phyloP scores from a whole-genome alignment of 768 basidiomycete species.

The Leccinum sublutescens region DNA sequence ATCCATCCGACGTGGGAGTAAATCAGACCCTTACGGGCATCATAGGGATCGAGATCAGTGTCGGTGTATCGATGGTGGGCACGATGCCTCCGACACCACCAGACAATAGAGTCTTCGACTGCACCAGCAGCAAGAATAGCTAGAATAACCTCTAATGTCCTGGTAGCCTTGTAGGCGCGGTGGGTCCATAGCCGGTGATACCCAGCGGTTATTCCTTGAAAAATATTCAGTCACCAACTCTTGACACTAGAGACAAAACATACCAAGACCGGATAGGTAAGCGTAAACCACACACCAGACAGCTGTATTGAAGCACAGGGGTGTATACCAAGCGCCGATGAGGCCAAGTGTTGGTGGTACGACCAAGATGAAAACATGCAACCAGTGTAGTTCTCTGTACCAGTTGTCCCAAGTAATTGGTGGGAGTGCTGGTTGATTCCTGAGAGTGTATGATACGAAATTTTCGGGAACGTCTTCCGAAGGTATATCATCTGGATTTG shows the following conservation, averaged over 20 bases:
- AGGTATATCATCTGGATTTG: slow-evolving; percentile 9
- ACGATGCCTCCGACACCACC: slow-evolving; percentile 96
- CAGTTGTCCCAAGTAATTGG: slow-evolving; percentile 14
- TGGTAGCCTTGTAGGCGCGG: slow-evolving; percentile 85
- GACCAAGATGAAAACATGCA: slow-evolving; percentile 5
- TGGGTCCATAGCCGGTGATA: slow-evolving; percentile 97
- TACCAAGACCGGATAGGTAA: slow-evolving; percentile 73
- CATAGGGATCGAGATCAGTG: slow-evolving; percentile 92
- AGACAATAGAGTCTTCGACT: slow-evolving; percentile 91
- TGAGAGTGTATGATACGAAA: slow-evolving; percentile 14
- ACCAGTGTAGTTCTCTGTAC: slow-evolving; percentile 10
- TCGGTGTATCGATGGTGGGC: slow-evolving; percentile 95
- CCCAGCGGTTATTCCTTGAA: slow-evolving; percentile 73
- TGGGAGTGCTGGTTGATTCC: slow-evolving; percentile 5
- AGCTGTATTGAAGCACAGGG: not conserved
- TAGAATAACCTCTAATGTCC: slow-evolving; percentile 78
- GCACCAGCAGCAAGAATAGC: slow-evolving; percentile 85
- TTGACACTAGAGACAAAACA: slow-evolving; percentile 26
- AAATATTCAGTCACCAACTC: not conserved
- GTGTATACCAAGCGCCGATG: slow-evolving; percentile 3
- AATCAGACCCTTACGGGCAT: slow-evolving; percentile 80
- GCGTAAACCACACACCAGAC: slow-evolving; percentile 37
- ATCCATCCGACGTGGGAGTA: slow-evolving; percentile 89
- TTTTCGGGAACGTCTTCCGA: slow-evolving; percentile 2
- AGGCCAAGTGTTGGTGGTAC: slow-evolving; percentile 5